phyloP scores from a whole-genome alignment of 2,329 filamentous ascomycete genomes.

The Colletotrichum echinochloae region DNA sequence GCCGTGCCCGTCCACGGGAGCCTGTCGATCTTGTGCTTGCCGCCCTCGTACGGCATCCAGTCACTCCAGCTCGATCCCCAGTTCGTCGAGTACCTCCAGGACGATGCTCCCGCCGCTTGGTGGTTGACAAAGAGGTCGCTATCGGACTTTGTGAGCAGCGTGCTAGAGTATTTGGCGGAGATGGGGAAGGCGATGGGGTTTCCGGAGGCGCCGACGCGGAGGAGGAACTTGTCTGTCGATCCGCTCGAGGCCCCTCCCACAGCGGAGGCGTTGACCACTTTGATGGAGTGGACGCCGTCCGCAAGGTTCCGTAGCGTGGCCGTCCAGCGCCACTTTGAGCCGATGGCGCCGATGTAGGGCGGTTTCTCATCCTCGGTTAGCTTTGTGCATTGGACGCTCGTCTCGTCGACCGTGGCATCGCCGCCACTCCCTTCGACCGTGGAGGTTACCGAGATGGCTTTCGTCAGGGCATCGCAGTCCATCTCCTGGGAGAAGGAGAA shows the following conservation, averaged over 20 bases:
- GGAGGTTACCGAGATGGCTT: not conserved
- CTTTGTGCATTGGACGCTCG: not conserved
- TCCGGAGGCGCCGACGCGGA: not conserved
- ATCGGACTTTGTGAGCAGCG: constrained; percentile 57
- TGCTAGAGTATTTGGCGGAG: constrained; percentile 54
- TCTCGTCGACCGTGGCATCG: constrained; percentile 44
- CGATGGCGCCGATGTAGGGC: constrained; percentile 52
- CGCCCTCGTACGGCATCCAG: constrained; percentile 67
- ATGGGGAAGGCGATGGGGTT: not conserved
- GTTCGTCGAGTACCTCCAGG: constrained; percentile 68
- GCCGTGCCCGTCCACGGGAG: constrained; percentile 68
- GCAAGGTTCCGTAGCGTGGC: constrained; percentile 66
- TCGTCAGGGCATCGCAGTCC: not conserved
- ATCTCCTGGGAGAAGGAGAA: constrained; percentile 1
- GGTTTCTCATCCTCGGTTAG: not conserved
- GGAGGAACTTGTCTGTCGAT: not conserved
- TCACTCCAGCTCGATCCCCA: constrained; percentile 70
- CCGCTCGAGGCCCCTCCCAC: constrained; percentile 52
- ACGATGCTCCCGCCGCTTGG: constrained; percentile 69
- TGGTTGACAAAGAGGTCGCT: constrained; percentile 63
- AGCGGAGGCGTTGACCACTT: constrained; percentile 65
- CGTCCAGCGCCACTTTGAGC: constrained; percentile 64
- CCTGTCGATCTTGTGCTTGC: constrained; percentile 58
- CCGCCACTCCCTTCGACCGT: not conserved
- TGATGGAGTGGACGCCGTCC: constrained; percentile 71